Evolutionary conservation across 2,329 filamentous ascomycete species (phyloP).

Genomic region (Podosphaera xanthii): DNA sequence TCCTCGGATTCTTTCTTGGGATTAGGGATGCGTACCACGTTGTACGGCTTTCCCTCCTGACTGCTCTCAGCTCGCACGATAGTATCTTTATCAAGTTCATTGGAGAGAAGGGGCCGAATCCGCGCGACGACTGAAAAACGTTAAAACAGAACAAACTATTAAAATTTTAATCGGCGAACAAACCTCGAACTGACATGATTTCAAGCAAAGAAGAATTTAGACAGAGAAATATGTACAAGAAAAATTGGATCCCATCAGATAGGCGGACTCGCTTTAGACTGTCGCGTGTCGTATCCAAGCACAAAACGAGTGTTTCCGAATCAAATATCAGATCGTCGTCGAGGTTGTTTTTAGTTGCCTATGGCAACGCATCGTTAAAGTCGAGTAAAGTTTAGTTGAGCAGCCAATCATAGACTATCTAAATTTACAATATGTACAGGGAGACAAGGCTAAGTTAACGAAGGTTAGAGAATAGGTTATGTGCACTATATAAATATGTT

Average conservation of each 20-base stretch:
- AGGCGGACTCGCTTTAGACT: neutral
- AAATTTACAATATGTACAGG: no score
- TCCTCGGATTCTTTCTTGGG: constrained; percentile 81
- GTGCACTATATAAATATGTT: no score
- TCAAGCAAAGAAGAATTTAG: neutral
- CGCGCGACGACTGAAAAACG: constrained; percentile 57
- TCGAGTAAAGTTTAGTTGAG: neutral
- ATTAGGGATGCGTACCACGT: constrained; percentile 69
- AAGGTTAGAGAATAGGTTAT: no score
- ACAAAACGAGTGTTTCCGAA: neutral
- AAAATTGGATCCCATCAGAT: neutral
- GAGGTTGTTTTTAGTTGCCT: neutral
- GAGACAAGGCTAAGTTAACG: no score
- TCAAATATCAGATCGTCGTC: neutral
- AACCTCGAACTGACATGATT: constrained; percentile 3
- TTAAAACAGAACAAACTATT: neutral
- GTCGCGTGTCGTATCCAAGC: neutral
- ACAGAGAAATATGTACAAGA: neutral
- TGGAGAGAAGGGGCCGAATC: constrained; percentile 67
- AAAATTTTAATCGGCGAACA: neutral
- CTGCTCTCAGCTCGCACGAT: constrained; percentile 51
- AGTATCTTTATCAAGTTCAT: constrained; percentile 67
- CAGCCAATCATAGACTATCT: no score
- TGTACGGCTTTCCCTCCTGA: constrained; percentile 36
- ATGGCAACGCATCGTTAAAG: neutral